These are phyloP conservation scores for Mycosphaerella arachidis DNA, from an alignment of 2,329 filamentous ascomycete species.

Conservation along the genomic window DNA sequence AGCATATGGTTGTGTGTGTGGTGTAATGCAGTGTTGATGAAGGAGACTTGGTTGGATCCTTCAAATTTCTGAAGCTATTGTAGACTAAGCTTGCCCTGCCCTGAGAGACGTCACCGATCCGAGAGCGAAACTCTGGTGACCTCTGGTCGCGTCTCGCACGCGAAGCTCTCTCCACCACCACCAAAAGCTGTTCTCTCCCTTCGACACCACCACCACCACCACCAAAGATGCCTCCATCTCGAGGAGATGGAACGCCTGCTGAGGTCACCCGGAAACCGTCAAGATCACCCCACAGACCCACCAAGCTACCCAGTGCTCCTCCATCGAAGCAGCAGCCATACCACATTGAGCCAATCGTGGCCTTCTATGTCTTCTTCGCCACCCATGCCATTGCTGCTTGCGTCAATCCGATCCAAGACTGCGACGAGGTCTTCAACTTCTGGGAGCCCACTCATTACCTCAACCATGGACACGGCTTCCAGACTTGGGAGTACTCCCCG, in stretches of 20 bases:
- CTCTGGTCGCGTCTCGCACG: neutral
- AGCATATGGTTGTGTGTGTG: neutral
- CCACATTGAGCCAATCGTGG: conserved; percentile 58
- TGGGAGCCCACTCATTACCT: conserved; percentile 97
- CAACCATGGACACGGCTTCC: conserved; percentile 83
- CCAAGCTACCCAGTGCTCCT: conserved; percentile 16
- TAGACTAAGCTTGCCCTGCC: no score
- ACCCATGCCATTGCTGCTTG: conserved; percentile 72
- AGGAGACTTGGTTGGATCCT: neutral
- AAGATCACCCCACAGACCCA: conserved; percentile 19
- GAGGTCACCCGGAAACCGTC: conserved; percentile 3
- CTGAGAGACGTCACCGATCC: neutral
- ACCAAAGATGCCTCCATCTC: conserved; percentile 8
- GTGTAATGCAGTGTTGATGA: neutral
- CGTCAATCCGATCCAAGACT: conserved; percentile 91
- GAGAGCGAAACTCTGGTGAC: neutral
- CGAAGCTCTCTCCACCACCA: neutral
- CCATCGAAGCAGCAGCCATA: conserved; percentile 16
- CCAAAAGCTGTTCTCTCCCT: neutral
- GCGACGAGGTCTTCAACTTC: conserved; percentile 98
- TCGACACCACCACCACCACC: neutral
- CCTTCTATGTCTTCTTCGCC: conserved; percentile 74
- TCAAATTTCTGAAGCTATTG: neutral
- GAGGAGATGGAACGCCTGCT: neutral
- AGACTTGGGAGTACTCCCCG: conserved; percentile 98